These are phyloP conservation scores for Starmerella lactis-condensi DNA, from an alignment of 805 yeast species.

Conservation along the genomic window DNA sequence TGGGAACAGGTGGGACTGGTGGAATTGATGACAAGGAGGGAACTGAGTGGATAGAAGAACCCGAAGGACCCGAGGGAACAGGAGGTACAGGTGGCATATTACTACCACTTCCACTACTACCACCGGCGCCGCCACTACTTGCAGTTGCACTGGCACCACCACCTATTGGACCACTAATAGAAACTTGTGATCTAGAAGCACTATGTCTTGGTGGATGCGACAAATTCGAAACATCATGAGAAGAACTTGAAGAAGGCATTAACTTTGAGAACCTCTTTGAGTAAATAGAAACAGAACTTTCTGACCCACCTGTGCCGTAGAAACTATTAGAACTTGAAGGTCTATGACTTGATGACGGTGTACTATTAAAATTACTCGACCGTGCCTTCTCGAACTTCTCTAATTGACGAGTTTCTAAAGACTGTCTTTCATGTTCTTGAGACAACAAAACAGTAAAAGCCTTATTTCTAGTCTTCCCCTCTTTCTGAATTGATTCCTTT, in stretches of 20 bases:
- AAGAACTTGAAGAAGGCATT: background rate
- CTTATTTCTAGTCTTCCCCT: constrained; percentile 25
- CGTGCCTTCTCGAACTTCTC: constrained; percentile 15
- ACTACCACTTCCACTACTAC: too few species aligned
- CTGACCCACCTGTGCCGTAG: constrained; percentile 12
- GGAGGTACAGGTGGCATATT: too few species aligned
- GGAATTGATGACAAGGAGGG: constrained; percentile 2
- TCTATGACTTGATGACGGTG: constrained; percentile 1
- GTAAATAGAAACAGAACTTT: constrained; percentile 12
- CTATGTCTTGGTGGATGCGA: too few species aligned
- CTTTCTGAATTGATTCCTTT: constrained; percentile 29
- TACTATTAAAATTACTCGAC: background rate
- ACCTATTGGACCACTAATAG: too few species aligned
- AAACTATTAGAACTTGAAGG: constrained; percentile 2
- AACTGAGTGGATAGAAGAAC: constrained; percentile 6
- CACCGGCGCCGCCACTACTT: too few species aligned
- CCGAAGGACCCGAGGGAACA: too few species aligned
- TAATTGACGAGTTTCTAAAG: constrained; percentile 33
- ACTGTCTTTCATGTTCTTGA: constrained; percentile 34
- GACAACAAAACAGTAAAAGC: constrained; percentile 31
- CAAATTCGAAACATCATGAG: constrained; percentile 1
- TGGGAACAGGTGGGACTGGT: background rate
- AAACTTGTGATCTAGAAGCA: too few species aligned
- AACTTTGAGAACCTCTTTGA: constrained; percentile 8
- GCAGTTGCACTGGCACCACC: too few species aligned